phyloP scores from a whole-genome alignment of 192 early-diverging fungal genomes.

The Backusella australiensis region DNA sequence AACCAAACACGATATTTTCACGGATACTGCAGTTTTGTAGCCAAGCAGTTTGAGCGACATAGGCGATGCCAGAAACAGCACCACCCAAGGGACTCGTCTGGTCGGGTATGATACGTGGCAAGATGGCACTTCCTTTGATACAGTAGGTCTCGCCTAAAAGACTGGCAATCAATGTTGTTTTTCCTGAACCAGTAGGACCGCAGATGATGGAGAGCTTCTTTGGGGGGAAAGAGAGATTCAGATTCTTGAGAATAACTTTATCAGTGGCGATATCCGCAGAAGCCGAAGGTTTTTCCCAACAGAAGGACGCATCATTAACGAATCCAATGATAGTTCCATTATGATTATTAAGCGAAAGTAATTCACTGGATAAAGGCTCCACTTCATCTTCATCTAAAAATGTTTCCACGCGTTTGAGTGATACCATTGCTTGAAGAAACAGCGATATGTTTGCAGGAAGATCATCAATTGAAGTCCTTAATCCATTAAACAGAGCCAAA shows the following conservation, averaged over 20 bases:
- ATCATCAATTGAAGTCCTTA: not conserved
- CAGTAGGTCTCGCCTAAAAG: too few species aligned
- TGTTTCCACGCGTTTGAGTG: not conserved
- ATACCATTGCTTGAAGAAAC: not conserved
- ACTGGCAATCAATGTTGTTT: too few species aligned
- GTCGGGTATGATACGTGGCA: conserved; percentile 30
- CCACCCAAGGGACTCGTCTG: conserved; percentile 17
- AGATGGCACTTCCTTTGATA: not conserved
- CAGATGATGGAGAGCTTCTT: too few species aligned
- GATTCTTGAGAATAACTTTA: too few species aligned
- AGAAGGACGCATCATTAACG: not conserved
- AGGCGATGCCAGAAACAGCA: conserved; percentile 63
- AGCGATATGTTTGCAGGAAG: not conserved
- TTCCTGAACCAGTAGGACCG: too few species aligned
- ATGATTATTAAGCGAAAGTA: not conserved
- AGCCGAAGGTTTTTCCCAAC: not conserved
- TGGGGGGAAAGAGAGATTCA: too few species aligned
- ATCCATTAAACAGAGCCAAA: not conserved
- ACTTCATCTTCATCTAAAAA: not conserved
- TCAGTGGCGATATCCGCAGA: too few species aligned
- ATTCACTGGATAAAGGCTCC: not conserved
- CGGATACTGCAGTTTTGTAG: conserved; percentile 31
- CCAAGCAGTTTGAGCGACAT: conserved; percentile 74
- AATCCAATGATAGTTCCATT: not conserved
- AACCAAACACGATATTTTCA: conserved; percentile 80